Conservation (phyloP, 352 stramenopile genomes). For the Blastocystis hominis region DNA sequence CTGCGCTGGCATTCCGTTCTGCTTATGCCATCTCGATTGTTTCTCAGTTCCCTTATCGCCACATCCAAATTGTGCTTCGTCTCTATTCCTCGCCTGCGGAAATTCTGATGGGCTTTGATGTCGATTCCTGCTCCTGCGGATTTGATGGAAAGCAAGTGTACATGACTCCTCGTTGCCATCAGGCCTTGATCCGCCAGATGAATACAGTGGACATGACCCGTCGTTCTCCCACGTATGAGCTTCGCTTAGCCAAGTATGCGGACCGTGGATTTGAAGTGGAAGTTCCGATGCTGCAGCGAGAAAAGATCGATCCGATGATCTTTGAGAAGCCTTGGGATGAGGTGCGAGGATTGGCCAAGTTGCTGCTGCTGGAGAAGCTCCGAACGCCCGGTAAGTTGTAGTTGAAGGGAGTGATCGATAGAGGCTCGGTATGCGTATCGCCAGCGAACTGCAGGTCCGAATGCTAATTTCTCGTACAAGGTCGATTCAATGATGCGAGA, state of each 20-base stretch:
- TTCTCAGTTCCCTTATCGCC: conserved; percentile 62
- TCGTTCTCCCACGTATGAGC: conserved; percentile 61
- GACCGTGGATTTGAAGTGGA: conserved; percentile 60
- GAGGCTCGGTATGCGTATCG: conserved; percentile 52
- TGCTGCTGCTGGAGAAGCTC: conserved; percentile 60
- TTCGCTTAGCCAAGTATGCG: conserved; percentile 61
- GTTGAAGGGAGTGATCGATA: background rate
- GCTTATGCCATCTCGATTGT: conserved; percentile 63
- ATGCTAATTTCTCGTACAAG: conserved; percentile 13
- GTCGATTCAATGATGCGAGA: conserved; percentile 43
- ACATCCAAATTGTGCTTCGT: conserved; percentile 63
- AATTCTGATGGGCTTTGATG: conserved; percentile 63
- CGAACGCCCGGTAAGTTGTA: conserved; percentile 32
- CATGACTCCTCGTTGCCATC: conserved; percentile 60
- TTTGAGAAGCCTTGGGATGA: conserved; percentile 61
- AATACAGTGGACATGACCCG: conserved; percentile 63
- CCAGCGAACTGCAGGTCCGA: background rate
- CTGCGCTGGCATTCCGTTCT: conserved; percentile 61
- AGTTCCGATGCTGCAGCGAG: conserved; percentile 42
- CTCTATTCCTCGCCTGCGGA: conserved; percentile 62
- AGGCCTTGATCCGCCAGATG: conserved; percentile 60
- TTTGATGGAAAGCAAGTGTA: conserved; percentile 63
- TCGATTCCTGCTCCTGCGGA: conserved; percentile 61
- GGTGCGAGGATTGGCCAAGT: conserved; percentile 51
- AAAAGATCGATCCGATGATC: conserved; percentile 60